Conservation (phyloP, 164 flowering plant genomes). For the Vitis vinifera region ASM3070453v1 NC_081808.1:20052501-20053000, state of each 20-base stretch:
- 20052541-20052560: neutral
- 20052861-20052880: conserved; percentile 21
- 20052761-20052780: conserved; percentile 17
- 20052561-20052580: too few species aligned
- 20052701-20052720: conserved; percentile 59
- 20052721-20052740: conserved; percentile 33
- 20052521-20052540: neutral
- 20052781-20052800: conserved; percentile 4
- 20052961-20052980: neutral
- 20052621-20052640: conserved; percentile 62
- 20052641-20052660: conserved; percentile 83
- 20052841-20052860: conserved; percentile 1
- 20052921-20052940: conserved; percentile 1
- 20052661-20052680: conserved; percentile 53
- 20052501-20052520: too few species aligned
- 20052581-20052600: too few species aligned
- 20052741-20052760: conserved; percentile 17
- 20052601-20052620: conserved; percentile 24
- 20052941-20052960: conserved; percentile 1
- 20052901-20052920: conserved; percentile 11
- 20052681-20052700: conserved; percentile 63
- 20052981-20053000: conserved; percentile 2
- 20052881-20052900: conserved; percentile 7
- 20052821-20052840: conserved; percentile 1
- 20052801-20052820: neutral